Base-by-base conservation (phyloP, 768 basidiomycete species). In the Leccinum variicolor region DNA sequence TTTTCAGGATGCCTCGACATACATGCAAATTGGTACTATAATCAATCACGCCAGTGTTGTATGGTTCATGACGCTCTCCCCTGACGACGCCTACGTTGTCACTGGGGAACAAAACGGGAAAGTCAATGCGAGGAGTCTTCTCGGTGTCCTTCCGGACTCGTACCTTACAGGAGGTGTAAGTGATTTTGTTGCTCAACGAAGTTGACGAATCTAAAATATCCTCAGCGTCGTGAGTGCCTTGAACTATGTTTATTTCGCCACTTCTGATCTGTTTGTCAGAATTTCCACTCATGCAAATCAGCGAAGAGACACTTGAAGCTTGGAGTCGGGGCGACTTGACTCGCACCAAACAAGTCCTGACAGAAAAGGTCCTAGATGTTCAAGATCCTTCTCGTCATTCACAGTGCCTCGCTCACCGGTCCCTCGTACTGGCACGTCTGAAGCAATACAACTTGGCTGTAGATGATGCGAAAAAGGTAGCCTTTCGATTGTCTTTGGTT, bases 401-500 rank as follows among this genome's bases (percentile, higher is more conserved):
- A 6, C 29, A 14, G 0, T 19, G 34, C 7, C 60, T 60, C 1
- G 58, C 60, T 15, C 28, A 47, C 3, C 60, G 53, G 0, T 19
- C 58, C 1, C 11, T 61, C 4, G 7, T 52, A 10, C 43, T 53
- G 5, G 15, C 9, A 0, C 60, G 45, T 9, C 8, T 23, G 11
- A 26, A 33, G 1, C 43, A 50, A 6, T 50, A 23, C 14, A 31
- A 56, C 0, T 26, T 21, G 11, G 60, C 55, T 6, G 25, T 57
- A 6, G 53, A 54, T 2, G 61, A 62, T 26, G 60, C 55, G 0
- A 54, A 36, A 47, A 14, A 36, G 53, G 62, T 63, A 23, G 21
- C 1, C 4, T 7, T 17, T 13, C 1, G 1, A 0, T 2, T 26
- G 17, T 26, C 4, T n/a, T 1, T n/a, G 26, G 4, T 19, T 19